phyloP scores from a whole-genome alignment of 2,329 filamentous ascomycete genomes.

The Pseudocercospora macadamiae region DNA sequence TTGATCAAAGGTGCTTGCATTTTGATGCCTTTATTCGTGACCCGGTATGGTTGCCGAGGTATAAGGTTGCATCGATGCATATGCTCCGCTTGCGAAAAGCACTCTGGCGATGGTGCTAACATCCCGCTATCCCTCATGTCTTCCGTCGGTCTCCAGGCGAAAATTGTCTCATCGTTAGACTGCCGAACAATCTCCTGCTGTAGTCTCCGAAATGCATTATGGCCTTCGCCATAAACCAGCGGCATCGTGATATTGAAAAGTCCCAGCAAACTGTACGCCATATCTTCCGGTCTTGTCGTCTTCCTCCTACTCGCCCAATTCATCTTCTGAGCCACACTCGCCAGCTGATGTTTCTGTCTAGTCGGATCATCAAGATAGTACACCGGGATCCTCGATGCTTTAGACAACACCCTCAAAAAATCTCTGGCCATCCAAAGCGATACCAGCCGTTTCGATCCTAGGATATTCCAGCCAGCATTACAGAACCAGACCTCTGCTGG shows the following conservation, averaged over 20 bases:
- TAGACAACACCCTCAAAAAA: background rate
- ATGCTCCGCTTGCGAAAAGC: background rate
- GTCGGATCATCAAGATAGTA: background rate
- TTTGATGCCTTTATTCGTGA: conserved; percentile 5
- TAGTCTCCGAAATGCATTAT: conserved; percentile 6
- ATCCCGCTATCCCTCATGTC: background rate
- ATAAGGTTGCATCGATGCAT: conserved; percentile 1
- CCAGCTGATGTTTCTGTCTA: background rate
- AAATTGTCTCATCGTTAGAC: conserved; percentile 6
- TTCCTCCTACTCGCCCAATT: conserved; percentile 14
- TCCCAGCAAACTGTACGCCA: conserved; percentile 49
- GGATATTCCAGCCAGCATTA: background rate
- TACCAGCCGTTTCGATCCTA: conserved; percentile 6
- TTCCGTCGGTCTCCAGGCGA: conserved; percentile 4
- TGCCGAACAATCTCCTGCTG: conserved; percentile 17
- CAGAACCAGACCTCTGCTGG: conserved; percentile 19
- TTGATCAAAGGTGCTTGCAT: background rate
- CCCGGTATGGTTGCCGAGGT: background rate
- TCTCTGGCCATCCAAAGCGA: conserved; percentile 4
- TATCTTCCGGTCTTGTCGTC: conserved; percentile 41
- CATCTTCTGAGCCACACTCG: conserved; percentile 14
- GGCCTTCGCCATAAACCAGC: conserved; percentile 14
- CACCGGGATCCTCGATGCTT: background rate
- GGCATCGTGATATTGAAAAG: conserved; percentile 49
- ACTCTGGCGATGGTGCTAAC: background rate